Percentiles rank a stretch among this genome's conserved stretches.
These are phyloP conservation scores for Cyclostephanos tholiformis DNA, from an alignment of 108 stramenopile genomes.

Conservation along the genomic window DNA sequence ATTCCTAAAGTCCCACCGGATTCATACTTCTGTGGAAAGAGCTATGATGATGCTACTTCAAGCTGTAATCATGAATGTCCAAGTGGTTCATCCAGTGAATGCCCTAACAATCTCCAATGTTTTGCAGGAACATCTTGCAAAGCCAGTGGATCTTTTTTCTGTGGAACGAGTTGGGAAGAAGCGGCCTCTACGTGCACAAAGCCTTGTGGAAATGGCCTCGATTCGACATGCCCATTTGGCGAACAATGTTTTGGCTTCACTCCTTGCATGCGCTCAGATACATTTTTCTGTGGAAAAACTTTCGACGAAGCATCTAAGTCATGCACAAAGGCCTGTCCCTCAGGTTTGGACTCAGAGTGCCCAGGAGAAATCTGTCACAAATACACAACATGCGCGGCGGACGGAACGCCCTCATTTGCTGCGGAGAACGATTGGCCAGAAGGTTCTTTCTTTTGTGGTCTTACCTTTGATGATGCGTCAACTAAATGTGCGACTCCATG, in stretches of 20 bases:
- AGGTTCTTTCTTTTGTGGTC: conserved; percentile 29
- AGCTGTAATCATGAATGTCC: conserved; percentile 16
- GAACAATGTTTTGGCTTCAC: conserved; percentile 83
- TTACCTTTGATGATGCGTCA: conserved; percentile 27
- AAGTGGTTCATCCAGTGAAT: conserved; percentile 29
- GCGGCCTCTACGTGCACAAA: conserved; percentile 61
- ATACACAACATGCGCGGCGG: conserved; percentile 45
- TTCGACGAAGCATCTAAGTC: conserved; percentile 45
- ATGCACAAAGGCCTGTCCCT: conserved; percentile 37
- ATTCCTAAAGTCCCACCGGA: conserved; percentile 2
- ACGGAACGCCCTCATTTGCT: conserved; percentile 14
- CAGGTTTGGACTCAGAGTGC: conserved; percentile 38
- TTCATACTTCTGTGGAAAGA: conserved; percentile 59
- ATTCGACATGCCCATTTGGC: conserved; percentile 67
- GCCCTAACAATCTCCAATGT: conserved; percentile 34
- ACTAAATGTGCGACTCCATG: conserved; percentile 12
- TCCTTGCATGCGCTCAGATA: conserved; percentile 50
- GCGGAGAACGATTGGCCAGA: neutral
- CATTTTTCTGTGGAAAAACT: conserved; percentile 45
- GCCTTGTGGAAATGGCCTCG: conserved; percentile 68
- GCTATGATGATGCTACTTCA: conserved; percentile 25
- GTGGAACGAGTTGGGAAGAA: conserved; percentile 82
- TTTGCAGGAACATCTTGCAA: conserved; percentile 43
- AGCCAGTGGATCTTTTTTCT: conserved; percentile 56
- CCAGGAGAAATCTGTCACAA: conserved; percentile 28